Conservation (phyloP, 1,284 basidiomycete genomes). For the Tylopilus sp. region DNA sequence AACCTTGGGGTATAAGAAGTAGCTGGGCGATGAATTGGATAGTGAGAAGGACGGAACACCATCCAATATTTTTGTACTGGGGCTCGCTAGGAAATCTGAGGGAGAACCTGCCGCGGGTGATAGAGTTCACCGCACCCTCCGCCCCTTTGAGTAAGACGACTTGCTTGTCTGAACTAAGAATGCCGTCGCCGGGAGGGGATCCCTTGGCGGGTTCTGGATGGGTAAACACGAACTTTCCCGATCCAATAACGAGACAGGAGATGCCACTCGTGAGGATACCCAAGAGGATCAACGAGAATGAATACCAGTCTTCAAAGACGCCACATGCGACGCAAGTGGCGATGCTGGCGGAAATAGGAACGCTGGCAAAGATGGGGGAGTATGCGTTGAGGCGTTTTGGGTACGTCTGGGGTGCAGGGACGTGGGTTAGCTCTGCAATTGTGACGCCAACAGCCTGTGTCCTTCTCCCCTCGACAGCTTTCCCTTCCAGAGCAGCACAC, state of each 20-base stretch:
- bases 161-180: slow-evolving; percentile 21
- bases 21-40: slow-evolving; percentile 32
- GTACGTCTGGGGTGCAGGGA: slow-evolving; percentile 13
- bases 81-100: slow-evolving; percentile 24
- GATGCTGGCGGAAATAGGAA: slow-evolving; percentile 29
- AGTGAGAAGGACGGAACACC: slow-evolving; percentile 29
- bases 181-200: slow-evolving; percentile 28
- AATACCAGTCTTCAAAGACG: slow-evolving; percentile 28
- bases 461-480: slow-evolving; percentile 23
- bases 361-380: slow-evolving; percentile 23
- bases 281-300: slow-evolving; percentile 32
- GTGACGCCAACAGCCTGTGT: slow-evolving; percentile 27
- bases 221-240: slow-evolving; percentile 25
- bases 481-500: slow-evolving; percentile 11
- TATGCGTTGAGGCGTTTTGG: slow-evolving; percentile 22
- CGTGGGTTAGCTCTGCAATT: slow-evolving; percentile 20
- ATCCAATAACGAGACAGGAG: slow-evolving; percentile 31
- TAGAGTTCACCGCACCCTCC: slow-evolving; percentile 31
- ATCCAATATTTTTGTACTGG: slow-evolving; percentile 23
- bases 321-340: slow-evolving; percentile 23
- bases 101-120: slow-evolving; percentile 30
- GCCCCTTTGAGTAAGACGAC: slow-evolving; percentile 27
- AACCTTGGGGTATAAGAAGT: slow-evolving; percentile 30
- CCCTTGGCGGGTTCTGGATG: slow-evolving; percentile 28
- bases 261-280: slow-evolving; percentile 31